Evolutionary conservation across 2,329 filamentous ascomycete species (phyloP), one percentile per base, ranked within the genome.

Genomic region (Fusarium paranaense): DNA sequence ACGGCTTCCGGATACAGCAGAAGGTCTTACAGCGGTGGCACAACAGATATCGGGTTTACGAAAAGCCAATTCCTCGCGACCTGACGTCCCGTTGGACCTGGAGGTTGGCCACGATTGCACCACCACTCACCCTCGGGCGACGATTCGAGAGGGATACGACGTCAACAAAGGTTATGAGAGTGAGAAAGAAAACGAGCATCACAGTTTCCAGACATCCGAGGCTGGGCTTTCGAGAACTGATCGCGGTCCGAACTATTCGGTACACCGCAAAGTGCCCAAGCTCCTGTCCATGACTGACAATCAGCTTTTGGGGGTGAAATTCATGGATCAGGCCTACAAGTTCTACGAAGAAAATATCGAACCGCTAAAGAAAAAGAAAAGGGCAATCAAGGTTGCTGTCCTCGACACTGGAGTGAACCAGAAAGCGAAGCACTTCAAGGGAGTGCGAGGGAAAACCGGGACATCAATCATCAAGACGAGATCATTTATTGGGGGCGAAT

Each of bases 361-460:
- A 20, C 32, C n/a, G 32, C n/a, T n/a, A n/a, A n/a, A n/a, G n/a
- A n/a, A n/a, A n/a, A n/a, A n/a, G n/a, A n/a, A n/a, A n/a, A n/a
- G n/a, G n/a, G n/a, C n/a, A 63, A 58, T 66, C 40, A 59, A 60
- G 33, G 40, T 66, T 33, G 63, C 63, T 30, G 42, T 66, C 22
- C 54, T 66, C 13, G 63, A 66, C 40, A 66, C 63, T 60, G 63
- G 63, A 25, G 22, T 66, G 18, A 40, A 65, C n/a, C n/a, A n/a
- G n/a, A n/a, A n/a, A n/a, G n/a, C n/a, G n/a, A n/a, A n/a, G n/a
- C n/a, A n/a, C n/a, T n/a, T n/a, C n/a, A n/a, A n/a, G n/a, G n/a
- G n/a, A n/a, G n/a, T n/a, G n/a, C n/a, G n/a, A n/a, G n/a, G n/a
- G n/a, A n/a, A n/a, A n/a, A n/a, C n/a, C n/a, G n/a, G n/a, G n/a